Evolutionary conservation across 1,284 basidiomycete species (phyloP), one percentile per base, ranked within the genome.

Genomic region (Cronartium ribicola): DNA sequence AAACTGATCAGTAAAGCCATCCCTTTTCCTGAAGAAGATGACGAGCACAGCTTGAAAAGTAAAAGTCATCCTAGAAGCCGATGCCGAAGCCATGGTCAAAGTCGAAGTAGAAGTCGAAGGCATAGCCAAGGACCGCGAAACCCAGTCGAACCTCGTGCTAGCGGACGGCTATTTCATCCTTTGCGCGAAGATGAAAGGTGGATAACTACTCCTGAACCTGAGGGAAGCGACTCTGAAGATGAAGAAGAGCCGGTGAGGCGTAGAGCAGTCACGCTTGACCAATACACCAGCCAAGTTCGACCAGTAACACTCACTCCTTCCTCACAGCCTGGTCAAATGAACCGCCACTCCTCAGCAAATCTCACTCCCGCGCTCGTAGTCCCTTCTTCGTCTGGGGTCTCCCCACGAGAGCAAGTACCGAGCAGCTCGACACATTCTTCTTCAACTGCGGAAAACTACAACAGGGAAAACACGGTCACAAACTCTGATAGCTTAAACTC

Each of bases 171-270:
- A 13, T 29, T 20, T 60, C 63, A 36, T n/a, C 40, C 63, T 11
- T 41, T 41, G 20, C 7, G 20, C 20, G 63, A 65, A 17, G 63
- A 65, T 44, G 63, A 65, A 22, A 36, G 63, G n/a, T 65, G 63
- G 63, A 41, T 65, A 7, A 17, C 63, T 40, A 65, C 63, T n/a
- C 63, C 63, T 43, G 63, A 41, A 20, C 63, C 63, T 5, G 63
- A 65, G 22, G 39, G 8, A 22, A 41, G 43, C 20, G 41, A 11
- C 36, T 65, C 63, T 7, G 63, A 65, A 55, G 51, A 20, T 20
- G 51, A 55, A 55, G 17, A 55, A 20, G 29, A 29, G 29, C 7
- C 17, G n/a, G 20, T 29, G 29, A n/a, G 51, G 1, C 51, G 29
- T n/a, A n/a, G 51, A 7, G 51, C 51, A n/a, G 51, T 55, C 51